Base-by-base conservation (phyloP, 805 yeast species). In the Wickerhamiella nectarea region DNA sequence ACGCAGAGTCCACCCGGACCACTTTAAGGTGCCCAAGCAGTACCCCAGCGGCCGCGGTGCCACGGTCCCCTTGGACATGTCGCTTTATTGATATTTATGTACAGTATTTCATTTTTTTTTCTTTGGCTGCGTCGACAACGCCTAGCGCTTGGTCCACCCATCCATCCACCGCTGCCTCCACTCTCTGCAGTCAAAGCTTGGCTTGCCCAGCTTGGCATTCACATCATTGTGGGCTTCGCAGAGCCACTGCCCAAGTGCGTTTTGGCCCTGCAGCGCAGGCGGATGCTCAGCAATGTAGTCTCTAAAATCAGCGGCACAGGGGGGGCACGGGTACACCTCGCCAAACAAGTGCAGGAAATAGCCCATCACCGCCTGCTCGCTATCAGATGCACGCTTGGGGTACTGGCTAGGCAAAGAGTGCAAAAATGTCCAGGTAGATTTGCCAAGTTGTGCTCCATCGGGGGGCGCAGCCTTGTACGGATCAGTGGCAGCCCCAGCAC, bases 11-110 rank as follows among this genome's bases (percentile, higher is more conserved):
- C 48, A 51, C 10, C 41, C 46, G 3, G 46, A 44, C 24, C 70
- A 72, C 40, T 85, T 81, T 56, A 81, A 78, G 3, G 71, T 70
- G 38, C 72, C 72, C 46, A 86, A 89, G 59, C 65, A 86, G 50
- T 91, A 91, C 63, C 95, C 97, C 14, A 83, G 95, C 62, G 97
- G 97, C 11, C 72, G 95, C 53, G 97, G 97, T 3, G 75, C 86
- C 22, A 82, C 94, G 26, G 91, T 87, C 29, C 96, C 96, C 1
- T 64, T 87, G 49, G 76, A 83, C 52, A 65, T 87, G 44, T 59
- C 69, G 14, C 43, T 62, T 21, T 64, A 54, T 49, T 46, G 54
- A 25, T 14, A 25, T 28, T 18, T 33, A 33, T 33, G 19, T 33
- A 33, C 35, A 33, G 8, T 6, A 21, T 21, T 21, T 21, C 24